These are phyloP conservation scores for Entomortierella beljakovae DNA, from an alignment of 192 early-diverging fungal genomes.

Conservation along the genomic window DNA sequence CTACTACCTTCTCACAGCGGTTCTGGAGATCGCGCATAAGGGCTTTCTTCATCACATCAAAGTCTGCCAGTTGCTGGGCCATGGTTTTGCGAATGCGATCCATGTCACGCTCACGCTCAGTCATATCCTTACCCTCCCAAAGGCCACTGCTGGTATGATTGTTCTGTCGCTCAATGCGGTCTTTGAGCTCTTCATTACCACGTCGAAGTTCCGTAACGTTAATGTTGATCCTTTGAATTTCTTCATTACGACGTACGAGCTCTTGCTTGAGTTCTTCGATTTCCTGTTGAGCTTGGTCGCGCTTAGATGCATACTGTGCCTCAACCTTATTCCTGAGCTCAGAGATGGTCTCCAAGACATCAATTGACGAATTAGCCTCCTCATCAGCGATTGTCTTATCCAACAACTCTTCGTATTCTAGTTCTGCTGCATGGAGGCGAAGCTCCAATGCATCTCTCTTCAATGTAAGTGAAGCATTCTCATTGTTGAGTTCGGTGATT, in stretches of 20 bases:
- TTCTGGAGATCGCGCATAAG: conserved; percentile 98
- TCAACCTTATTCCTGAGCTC: conserved; percentile 91
- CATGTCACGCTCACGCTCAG: conserved; percentile 80
- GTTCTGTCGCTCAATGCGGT: conserved; percentile 53
- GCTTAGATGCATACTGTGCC: conserved; percentile 82
- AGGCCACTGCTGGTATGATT: conserved; percentile 43
- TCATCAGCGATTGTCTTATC: conserved; percentile 78
- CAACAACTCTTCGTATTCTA: conserved; percentile 87
- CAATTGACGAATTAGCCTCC: conserved; percentile 66
- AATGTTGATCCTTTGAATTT: conserved; percentile 69
- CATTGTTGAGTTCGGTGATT: conserved; percentile 70
- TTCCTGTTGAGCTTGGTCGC: conserved; percentile 79
- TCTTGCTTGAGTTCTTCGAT: conserved; percentile 76
- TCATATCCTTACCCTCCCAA: conserved; percentile 57
- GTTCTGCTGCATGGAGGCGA: conserved; percentile 75
- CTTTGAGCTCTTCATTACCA: conserved; percentile 70
- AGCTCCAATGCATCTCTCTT: conserved; percentile 77
- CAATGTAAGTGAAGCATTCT: conserved; percentile 65
- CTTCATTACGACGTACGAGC: conserved; percentile 76
- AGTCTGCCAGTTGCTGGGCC: conserved; percentile 89
- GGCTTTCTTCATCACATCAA: conserved; percentile 98
- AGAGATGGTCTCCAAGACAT: conserved; percentile 80
- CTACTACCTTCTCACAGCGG: conserved; percentile 97
- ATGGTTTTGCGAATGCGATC: conserved; percentile 83
- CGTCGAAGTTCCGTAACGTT: conserved; percentile 71